Evolutionary conservation across 1,284 basidiomycete genomes (phyloP).

Genomic region (Hymenochaete sp.): DNA sequence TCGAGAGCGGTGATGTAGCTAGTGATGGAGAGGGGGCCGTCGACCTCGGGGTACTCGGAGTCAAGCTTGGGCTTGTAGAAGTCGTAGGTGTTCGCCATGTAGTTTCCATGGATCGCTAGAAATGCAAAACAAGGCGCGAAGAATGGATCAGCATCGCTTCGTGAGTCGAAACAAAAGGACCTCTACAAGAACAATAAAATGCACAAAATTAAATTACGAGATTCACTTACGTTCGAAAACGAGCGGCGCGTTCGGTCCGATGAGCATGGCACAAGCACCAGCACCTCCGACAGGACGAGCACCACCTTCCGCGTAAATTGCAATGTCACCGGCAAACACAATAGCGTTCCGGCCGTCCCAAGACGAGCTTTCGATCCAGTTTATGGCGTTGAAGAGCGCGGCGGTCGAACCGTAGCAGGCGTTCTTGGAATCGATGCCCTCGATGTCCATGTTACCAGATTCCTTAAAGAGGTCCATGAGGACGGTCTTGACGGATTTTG

Average conservation of each 20-base stretch:
- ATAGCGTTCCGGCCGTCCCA: constrained; percentile 99
- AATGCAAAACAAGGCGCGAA: constrained; percentile 62
- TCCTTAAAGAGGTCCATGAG: constrained; percentile 96
- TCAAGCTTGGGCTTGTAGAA: constrained; percentile 95
- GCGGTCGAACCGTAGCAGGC: constrained; percentile 99
- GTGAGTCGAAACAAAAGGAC: too few relatives aligned
- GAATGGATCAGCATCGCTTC: too few relatives aligned
- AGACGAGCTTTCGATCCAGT: constrained; percentile 95
- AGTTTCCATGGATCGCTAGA: constrained; percentile 90
- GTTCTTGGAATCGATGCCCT: constrained; percentile 99
- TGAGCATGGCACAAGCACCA: constrained; percentile 89
- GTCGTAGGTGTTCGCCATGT: constrained; percentile 98
- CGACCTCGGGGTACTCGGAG: constrained; percentile 94
- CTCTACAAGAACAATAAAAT: neutral
- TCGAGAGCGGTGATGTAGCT: constrained; percentile 95
- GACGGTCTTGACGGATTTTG: constrained; percentile 97
- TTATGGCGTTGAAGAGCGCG: constrained; percentile 94
- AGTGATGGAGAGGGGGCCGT: constrained; percentile 93
- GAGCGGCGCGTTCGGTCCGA: constrained; percentile 93
- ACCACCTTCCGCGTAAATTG: constrained; percentile 93
- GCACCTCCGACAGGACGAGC: constrained; percentile 97
- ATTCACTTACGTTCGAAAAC: constrained; percentile 83
- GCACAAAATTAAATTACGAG: neutral
- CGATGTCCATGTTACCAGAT: constrained; percentile 93
- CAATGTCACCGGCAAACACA: constrained; percentile 96